Percentiles rank a stretch among this genome's conserved stretches.
Evolutionary conservation across 345 rosid genomes (phyloP).

Genomic region (Trapa incisa): DNA sequence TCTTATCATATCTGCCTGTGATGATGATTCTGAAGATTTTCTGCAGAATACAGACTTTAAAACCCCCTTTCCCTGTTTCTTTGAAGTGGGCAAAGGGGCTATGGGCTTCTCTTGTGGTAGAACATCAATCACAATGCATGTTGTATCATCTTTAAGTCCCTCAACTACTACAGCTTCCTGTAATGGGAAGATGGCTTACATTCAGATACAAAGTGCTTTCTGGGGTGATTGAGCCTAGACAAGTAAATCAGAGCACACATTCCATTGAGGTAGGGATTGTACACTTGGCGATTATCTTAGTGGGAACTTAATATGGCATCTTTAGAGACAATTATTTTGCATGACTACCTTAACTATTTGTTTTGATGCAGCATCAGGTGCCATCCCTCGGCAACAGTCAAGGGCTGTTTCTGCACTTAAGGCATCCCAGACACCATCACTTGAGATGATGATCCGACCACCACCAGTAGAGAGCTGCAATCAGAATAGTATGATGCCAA

Average conservation of each 20-base stretch:
- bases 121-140: conserved; percentile 50
- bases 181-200: conserved; percentile 7
- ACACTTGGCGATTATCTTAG: background rate
- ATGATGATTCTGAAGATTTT: conserved; percentile 59
- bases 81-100: conserved; percentile 50
- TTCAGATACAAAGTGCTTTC: background rate
- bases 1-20: conserved; percentile 13
- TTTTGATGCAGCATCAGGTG: conserved; percentile 76
- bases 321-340: background rate
- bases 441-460: conserved; percentile 79
- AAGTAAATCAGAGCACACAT: background rate
- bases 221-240: background rate
- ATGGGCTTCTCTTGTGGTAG: conserved; percentile 65
- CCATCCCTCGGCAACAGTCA: conserved; percentile 84
- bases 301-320: background rate
- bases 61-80: conserved; percentile 72
- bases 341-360: conserved; percentile 70
- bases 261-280: background rate
- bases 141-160: conserved; percentile 56
- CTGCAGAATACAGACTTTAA: conserved; percentile 83
- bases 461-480: conserved; percentile 81
- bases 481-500: background rate
- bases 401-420: conserved; percentile 64
- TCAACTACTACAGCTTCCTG: conserved; percentile 78
- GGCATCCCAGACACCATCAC: conserved; percentile 99